These are phyloP conservation scores for Casuarina equisetifolia DNA, from an alignment of 306 rosid species.

Conservation along the genomic window DNA sequence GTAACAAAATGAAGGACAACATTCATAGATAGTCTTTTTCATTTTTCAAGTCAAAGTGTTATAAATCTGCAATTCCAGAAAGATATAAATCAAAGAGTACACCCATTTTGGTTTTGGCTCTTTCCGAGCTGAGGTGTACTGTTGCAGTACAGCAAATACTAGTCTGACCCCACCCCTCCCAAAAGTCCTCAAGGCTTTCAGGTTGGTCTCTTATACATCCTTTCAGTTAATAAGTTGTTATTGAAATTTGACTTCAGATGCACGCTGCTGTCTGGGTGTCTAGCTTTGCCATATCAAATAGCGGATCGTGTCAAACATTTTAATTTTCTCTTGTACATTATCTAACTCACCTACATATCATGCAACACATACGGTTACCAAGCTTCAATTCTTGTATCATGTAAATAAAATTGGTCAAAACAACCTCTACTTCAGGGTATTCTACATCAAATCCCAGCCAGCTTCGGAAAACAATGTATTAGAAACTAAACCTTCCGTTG, in stretches of 20 bases:
- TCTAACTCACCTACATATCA: neutral
- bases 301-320: neutral
- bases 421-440: neutral
- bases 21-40: conserved; percentile 6
- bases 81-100: neutral
- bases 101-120: neutral
- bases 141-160: neutral
- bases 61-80: conserved; percentile 7
- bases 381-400: neutral
- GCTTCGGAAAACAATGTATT: neutral
- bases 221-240: neutral
- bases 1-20: neutral
- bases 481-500: neutral
- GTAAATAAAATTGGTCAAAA: neutral
- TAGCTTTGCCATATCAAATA: neutral
- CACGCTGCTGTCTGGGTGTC: neutral
- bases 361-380: neutral
- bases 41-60: neutral
- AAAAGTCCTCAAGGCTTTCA: no score
- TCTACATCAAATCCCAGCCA: neutral
- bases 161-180: neutral
- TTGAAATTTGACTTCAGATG: neutral
- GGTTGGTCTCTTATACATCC: conserved; percentile 1
- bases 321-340: neutral
- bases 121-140: neutral